phyloP scores from a whole-genome alignment of 1,284 basidiomycete genomes.

The Cutaneotrichosporon sp. region DNA sequence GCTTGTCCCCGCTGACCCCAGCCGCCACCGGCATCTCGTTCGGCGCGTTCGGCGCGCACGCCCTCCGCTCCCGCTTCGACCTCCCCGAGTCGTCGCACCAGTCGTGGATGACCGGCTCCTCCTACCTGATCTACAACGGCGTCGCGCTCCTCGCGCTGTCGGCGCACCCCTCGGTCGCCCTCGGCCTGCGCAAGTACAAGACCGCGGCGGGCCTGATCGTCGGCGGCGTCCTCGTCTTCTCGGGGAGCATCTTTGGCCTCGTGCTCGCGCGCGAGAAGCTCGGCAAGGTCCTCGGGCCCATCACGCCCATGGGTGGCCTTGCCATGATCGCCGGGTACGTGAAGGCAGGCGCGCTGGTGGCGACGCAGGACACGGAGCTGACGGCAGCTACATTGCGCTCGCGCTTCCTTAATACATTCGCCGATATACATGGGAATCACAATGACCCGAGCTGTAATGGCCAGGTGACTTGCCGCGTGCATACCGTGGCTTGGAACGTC shows the following conservation, averaged over 20 bases:
- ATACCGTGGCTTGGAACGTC: neutral
- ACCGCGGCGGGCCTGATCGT: slow-evolving; percentile 71
- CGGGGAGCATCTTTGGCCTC: slow-evolving; percentile 68
- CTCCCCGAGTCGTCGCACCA: slow-evolving; percentile 39
- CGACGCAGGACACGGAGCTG: neutral
- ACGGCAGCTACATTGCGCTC: slow-evolving; percentile 28
- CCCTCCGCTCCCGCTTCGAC: slow-evolving; percentile 41
- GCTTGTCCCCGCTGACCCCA: slow-evolving; percentile 18
- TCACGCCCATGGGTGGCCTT: slow-evolving; percentile 73
- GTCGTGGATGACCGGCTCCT: slow-evolving; percentile 48
- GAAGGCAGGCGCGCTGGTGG: neutral
- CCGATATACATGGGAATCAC: neutral
- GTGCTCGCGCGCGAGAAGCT: slow-evolving; percentile 64
- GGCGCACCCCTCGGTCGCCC: slow-evolving; percentile 66
- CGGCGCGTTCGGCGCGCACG: slow-evolving; percentile 54
- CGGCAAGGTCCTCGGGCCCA: slow-evolving; percentile 65
- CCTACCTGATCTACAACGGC: slow-evolving; percentile 67
- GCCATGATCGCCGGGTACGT: slow-evolving; percentile 77
- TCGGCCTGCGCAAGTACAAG: slow-evolving; percentile 54
- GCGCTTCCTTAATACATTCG: slow-evolving; percentile 14
- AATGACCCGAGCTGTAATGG: neutral
- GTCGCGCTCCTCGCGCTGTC: slow-evolving; percentile 71
- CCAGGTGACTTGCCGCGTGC: neutral
- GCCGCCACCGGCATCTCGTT: slow-evolving; percentile 50
- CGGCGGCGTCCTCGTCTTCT: slow-evolving; percentile 68